Evolutionary conservation across 2,329 filamentous ascomycete genomes (phyloP).

Genomic region (Fusarium staphyleae): DNA sequence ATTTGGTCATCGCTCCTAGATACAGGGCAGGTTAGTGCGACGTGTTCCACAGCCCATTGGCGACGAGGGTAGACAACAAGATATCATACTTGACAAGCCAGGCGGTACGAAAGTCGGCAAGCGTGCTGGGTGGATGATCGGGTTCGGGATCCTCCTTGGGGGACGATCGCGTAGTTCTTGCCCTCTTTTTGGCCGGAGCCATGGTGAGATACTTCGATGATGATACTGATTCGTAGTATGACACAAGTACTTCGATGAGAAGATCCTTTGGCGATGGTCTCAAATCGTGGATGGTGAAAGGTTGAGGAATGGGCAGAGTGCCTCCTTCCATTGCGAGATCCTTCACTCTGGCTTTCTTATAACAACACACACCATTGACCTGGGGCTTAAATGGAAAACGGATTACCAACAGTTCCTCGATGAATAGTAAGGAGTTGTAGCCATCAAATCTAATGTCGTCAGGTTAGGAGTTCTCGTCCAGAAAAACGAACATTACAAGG

Average conservation of each 20-base stretch:
- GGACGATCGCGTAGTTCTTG: conserved; percentile 21
- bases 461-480: neutral
- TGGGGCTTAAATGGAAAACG: neutral
- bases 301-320: too few species aligned
- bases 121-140: conserved; percentile 36
- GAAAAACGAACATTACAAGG: neutral
- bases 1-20: conserved; percentile 42
- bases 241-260: too few species aligned
- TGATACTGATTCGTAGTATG: too few species aligned
- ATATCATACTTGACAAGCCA: conserved; percentile 47
- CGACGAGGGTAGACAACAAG: neutral
- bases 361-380: neutral
- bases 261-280: too few species aligned
- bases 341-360: too few species aligned
- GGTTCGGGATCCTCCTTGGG: conserved; percentile 26
- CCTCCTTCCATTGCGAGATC: too few species aligned
- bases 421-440: neutral
- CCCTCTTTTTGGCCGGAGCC: conserved; percentile 30
- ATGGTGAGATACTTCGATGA: conserved; percentile 1
- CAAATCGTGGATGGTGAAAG: too few species aligned
- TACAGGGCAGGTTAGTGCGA: conserved; percentile 7
- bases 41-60: neutral
- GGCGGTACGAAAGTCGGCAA: conserved; percentile 44
- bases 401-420: neutral
- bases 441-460: neutral